Conservation (phyloP, 1,284 basidiomycete species). For the Coniophora puteana region DNA sequence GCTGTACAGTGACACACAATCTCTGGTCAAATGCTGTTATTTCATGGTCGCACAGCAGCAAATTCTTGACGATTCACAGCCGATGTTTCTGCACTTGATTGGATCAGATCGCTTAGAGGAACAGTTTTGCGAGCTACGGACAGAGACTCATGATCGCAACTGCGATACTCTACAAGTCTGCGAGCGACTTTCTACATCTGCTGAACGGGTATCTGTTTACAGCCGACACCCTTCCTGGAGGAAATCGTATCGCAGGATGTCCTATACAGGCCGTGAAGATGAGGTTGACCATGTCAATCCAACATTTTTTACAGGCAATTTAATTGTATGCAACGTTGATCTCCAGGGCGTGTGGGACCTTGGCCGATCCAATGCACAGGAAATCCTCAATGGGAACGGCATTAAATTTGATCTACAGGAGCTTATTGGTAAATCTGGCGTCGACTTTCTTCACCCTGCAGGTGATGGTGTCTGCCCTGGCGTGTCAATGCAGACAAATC, state of each 20-base stretch:
- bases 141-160: conserved; percentile 29
- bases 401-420: not conserved
- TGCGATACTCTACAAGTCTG: conserved; percentile 27
- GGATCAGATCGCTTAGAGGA: conserved; percentile 29
- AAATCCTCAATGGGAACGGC: conserved; percentile 8
- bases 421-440: not conserved
- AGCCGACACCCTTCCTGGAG: conserved; percentile 24
- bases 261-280: conserved; percentile 12
- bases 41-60: conserved; percentile 20
- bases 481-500: too few species aligned
- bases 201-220: conserved; percentile 21
- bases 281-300: conserved; percentile 30
- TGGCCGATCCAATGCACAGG: conserved; percentile 15
- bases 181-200: conserved; percentile 23
- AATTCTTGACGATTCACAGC: conserved; percentile 9
- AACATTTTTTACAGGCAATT: conserved; percentile 24
- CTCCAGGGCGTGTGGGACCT: conserved; percentile 13
- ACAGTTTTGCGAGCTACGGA: conserved; percentile 25
- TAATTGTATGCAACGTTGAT: conserved; percentile 21
- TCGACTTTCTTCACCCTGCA: not conserved
- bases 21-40: conserved; percentile 25
- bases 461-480: not conserved
- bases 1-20: conserved; percentile 25
- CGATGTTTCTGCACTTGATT: conserved; percentile 22
- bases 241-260: conserved; percentile 17